Percentiles rank a stretch among this genome's conserved stretches.
phyloP scores from a whole-genome alignment of 805 yeast species.

The Saccharomycodes ludwigii region DNA sequence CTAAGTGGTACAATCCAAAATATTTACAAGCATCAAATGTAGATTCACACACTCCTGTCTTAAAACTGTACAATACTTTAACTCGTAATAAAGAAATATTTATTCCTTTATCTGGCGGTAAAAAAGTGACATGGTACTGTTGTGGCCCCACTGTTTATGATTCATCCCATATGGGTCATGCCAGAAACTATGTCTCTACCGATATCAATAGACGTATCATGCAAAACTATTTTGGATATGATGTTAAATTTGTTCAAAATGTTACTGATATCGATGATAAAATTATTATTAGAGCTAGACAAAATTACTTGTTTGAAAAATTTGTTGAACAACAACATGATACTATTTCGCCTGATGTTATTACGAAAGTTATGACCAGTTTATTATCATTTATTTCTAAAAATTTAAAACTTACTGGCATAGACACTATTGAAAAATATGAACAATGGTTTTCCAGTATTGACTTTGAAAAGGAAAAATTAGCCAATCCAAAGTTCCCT shows the following conservation, averaged over 20 bases:
- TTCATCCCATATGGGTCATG: slow-evolving; percentile 96
- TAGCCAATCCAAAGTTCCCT: slow-evolving; percentile 66
- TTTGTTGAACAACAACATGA: slow-evolving; percentile 27
- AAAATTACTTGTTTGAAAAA: slow-evolving; percentile 63
- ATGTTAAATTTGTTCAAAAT: slow-evolving; percentile 81
- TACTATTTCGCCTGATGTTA: slow-evolving; percentile 23
- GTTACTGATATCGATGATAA: slow-evolving; percentile 99
- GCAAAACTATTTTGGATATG: slow-evolving; percentile 85
- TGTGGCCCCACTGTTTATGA: slow-evolving; percentile 99
- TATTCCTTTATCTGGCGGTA: slow-evolving; percentile 45
- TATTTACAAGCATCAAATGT: slow-evolving; percentile 9
- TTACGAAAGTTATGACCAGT: slow-evolving; percentile 28
- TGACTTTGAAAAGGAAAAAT: slow-evolving; percentile 38
- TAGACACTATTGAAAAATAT: slow-evolving; percentile 27
- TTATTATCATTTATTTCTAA: slow-evolving; percentile 36
- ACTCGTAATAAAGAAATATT: slow-evolving; percentile 74
- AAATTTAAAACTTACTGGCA: slow-evolving; percentile 37
- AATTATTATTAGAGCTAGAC: slow-evolving; percentile 90
- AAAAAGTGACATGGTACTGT: slow-evolving; percentile 82
- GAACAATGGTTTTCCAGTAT: slow-evolving; percentile 37
- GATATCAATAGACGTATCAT: slow-evolving; percentile 86
- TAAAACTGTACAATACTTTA: slow-evolving; percentile 70
- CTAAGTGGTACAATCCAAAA: slow-evolving; percentile 38
- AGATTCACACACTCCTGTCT: slow-evolving; percentile 24
- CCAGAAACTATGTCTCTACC: slow-evolving; percentile 88